phyloP scores from a whole-genome alignment of 495 filamentous ascomycete species.

The Hapsidospora chrysogenum region DNA sequence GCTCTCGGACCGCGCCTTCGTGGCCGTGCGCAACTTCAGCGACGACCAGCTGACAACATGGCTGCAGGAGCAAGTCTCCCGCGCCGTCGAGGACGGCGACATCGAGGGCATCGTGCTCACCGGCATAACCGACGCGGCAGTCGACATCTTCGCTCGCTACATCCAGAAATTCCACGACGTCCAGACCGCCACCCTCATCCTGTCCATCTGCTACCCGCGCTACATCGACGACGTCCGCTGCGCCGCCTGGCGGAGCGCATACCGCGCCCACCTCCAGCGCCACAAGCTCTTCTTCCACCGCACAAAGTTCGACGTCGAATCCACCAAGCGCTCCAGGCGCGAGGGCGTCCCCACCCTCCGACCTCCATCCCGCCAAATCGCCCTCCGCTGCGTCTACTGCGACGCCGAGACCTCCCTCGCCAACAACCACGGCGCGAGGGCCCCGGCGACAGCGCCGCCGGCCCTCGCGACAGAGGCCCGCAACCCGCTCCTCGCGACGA shows the following conservation, averaged over 20 bases:
- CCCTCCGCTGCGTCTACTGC: slow-evolving; percentile 72
- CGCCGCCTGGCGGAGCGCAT: slow-evolving; percentile 63
- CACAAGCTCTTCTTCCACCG: slow-evolving; percentile 33
- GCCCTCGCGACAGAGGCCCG: slow-evolving; percentile 5
- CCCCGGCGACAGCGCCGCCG: slow-evolving; percentile 6
- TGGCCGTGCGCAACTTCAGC: slow-evolving; percentile 69
- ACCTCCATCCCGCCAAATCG: slow-evolving; percentile 57
- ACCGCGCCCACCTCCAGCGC: slow-evolving; percentile 63
- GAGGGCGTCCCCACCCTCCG: slow-evolving; percentile 46
- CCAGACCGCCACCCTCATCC: slow-evolving; percentile 75
- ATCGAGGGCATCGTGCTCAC: slow-evolving; percentile 81
- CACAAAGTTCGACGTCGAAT: slow-evolving; percentile 47
- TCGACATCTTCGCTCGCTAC: slow-evolving; percentile 77
- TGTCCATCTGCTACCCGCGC: slow-evolving; percentile 63
- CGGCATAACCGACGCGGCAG: slow-evolving; percentile 59
- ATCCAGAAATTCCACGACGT: slow-evolving; percentile 74
- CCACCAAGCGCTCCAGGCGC: slow-evolving; percentile 39
- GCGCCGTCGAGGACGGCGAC: slow-evolving; percentile 57
- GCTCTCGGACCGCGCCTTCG: slow-evolving; percentile 66
- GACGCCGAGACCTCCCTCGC: slow-evolving; percentile 33
- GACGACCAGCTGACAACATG: slow-evolving; percentile 64
- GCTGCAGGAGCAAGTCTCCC: slow-evolving; percentile 42
- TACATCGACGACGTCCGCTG: slow-evolving; percentile 69
- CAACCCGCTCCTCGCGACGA: slow-evolving; percentile 27
- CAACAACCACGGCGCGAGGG: slow-evolving; percentile 12